Evolutionary conservation across 2,329 filamentous ascomycete genomes (phyloP).

Genomic region (Fusarium sterilihyphosum): DNA sequence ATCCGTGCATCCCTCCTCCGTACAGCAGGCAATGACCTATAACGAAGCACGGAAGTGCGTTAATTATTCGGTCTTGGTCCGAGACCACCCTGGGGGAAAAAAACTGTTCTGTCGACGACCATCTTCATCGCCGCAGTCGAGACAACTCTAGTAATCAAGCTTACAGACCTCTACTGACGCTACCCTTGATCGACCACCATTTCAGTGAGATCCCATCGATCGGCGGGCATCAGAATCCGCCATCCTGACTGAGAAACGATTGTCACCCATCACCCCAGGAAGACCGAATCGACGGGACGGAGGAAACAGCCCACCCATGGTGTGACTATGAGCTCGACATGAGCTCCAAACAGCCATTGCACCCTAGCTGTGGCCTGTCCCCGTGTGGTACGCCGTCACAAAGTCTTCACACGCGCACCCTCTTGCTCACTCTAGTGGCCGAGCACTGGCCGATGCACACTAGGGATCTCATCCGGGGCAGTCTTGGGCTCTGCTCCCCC

Average conservation of each 20-base stretch:
- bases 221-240: constrained; percentile 32
- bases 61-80: constrained; percentile 13
- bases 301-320: constrained; percentile 43
- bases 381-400: constrained; percentile 31
- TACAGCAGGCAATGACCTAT: background rate
- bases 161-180: constrained; percentile 12
- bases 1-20: background rate
- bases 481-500: constrained; percentile 21
- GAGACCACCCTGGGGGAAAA: constrained; percentile 10
- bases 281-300: constrained; percentile 41
- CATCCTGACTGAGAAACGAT: constrained; percentile 38
- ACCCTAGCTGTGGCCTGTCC: constrained; percentile 39
- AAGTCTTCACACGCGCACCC: constrained; percentile 35
- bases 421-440: constrained; percentile 24
- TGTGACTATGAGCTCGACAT: constrained; percentile 42
- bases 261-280: constrained; percentile 30
- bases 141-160: constrained; percentile 29
- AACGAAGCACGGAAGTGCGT: constrained; percentile 3
- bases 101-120: background rate
- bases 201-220: constrained; percentile 41
- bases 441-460: constrained; percentile 15
- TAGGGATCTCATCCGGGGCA: constrained; percentile 34
- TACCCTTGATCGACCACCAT: constrained; percentile 36
- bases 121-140: constrained; percentile 26
- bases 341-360: constrained; percentile 37